Evolutionary conservation across 2,329 filamentous ascomycete species (phyloP), one percentile per base, ranked within the genome.

Genomic region (Pseudogymnoascus sp.): DNA sequence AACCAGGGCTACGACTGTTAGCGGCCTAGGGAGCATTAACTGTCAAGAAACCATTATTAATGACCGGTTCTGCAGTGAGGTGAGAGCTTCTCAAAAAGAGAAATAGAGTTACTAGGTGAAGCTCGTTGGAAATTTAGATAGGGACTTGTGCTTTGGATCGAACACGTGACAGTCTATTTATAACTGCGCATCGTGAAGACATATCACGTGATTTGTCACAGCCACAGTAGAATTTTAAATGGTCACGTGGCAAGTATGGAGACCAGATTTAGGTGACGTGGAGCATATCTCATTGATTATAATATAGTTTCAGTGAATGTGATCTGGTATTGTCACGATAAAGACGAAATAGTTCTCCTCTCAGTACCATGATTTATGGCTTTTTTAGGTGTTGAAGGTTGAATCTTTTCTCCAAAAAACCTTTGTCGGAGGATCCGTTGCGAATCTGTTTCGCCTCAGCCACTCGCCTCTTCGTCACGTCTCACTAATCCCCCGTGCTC

Each of bases 361-460:
- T 57, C 21, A 19, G 19, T 6, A 14, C 10, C 28, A 34, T 34
- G 7, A 10, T 14, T 34, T 6, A 10, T 21, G 16, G 1, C n/a
- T 6, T 19, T 57, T 57, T 21, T 4, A 36, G n/a, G 28, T 7
- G 51, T 34, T 57, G 25, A 21, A 21, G 16, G 51, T 36, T 34
- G 51, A 57, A 21, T 34, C 5, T 36, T 54, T 31, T 19, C 13
- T 31, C 6, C 14, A 54, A 19, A 54, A 19, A 36, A 21, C 16
- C 28, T 8, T 34, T 64, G 43, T 57, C 31, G n/a, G 21, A 65
- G 31, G n/a, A 45, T 19, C 48, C 31, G 60, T 57, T 37, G 34
- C 51, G 41, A 60, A 48, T 51, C 45, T 51, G 45, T 45, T 39
- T 45, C 60, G 23, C 60, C 54, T 63, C 62, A 43, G 45, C 65